Evolutionary conservation across 2,329 filamentous ascomycete species (phyloP).

Genomic region (Colletotrichum zoysiae): DNA sequence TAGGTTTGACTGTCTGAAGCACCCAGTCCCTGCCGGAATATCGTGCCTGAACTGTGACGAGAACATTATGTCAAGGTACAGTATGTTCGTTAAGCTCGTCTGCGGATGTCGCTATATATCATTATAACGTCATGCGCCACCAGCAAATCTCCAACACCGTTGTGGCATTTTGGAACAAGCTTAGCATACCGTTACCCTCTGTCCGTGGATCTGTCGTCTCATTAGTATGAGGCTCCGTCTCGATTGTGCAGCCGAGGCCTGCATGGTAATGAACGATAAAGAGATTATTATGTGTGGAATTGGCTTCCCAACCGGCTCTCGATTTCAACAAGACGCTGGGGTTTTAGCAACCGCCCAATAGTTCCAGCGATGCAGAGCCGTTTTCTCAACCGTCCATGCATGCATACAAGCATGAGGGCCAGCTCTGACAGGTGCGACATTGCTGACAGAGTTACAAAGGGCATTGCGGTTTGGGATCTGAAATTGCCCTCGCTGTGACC

Average conservation of each 20-base stretch:
- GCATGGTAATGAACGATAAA: conserved; percentile 20
- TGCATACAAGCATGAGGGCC: background rate
- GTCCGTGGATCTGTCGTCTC: background rate
- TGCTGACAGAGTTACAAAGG: conserved; percentile 1
- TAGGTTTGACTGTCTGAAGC: background rate
- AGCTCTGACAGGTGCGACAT: conserved; percentile 9
- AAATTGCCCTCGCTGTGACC: conserved; percentile 14
- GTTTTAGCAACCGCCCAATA: background rate
- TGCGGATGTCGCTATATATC: background rate
- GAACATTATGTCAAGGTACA: background rate
- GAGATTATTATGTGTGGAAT: background rate
- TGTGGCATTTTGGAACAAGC: background rate
- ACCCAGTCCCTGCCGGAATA: background rate
- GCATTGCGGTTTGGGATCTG: background rate
- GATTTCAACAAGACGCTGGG: background rate
- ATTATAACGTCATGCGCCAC: background rate
- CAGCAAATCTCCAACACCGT: background rate
- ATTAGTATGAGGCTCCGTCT: conserved; percentile 21
- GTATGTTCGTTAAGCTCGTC: background rate
- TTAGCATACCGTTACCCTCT: background rate
- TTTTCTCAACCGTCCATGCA: background rate
- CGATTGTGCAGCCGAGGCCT: conserved; percentile 3
- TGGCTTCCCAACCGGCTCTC: background rate
- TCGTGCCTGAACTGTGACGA: background rate
- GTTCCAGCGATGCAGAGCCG: background rate